A percentile compares a stretch with the other conserved stretches of the same genome.
Evolutionary conservation across 2,329 filamentous ascomycete species (phyloP).

Genomic region (Xylariaceae sp.): DNA sequence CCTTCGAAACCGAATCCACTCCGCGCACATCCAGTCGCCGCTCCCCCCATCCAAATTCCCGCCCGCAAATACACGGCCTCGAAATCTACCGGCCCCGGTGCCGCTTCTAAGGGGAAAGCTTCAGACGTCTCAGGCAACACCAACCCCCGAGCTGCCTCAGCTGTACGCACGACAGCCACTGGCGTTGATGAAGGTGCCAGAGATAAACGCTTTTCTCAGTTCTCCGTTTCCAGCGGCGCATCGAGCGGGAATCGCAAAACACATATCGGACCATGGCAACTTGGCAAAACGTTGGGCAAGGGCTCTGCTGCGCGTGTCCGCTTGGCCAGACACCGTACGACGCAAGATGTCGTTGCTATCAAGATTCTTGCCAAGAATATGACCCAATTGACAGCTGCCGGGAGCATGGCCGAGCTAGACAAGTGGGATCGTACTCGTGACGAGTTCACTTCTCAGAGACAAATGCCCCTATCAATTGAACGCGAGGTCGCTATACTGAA

Average conservation of each 20-base stretch:
- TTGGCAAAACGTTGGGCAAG: slow-evolving; percentile 83
- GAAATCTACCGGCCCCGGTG: slow-evolving; percentile 4
- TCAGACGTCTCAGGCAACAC: background rate
- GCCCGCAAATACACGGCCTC: slow-evolving; percentile 5
- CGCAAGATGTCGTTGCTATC: slow-evolving; percentile 78
- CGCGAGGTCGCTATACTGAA: slow-evolving; percentile 97
- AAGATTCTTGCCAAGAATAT: slow-evolving; percentile 90
- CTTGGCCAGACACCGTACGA: slow-evolving; percentile 72
- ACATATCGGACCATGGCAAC: slow-evolving; percentile 87
- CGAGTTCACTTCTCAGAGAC: slow-evolving; percentile 54
- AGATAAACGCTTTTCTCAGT: slow-evolving; percentile 25
- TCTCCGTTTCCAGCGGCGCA: slow-evolving; percentile 26
- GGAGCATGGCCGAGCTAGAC: slow-evolving; percentile 79
- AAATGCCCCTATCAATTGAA: slow-evolving; percentile 84
- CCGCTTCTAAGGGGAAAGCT: background rate
- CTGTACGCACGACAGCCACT: slow-evolving; percentile 6
- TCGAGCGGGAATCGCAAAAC: slow-evolving; percentile 51
- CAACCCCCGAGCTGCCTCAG: slow-evolving; percentile 1
- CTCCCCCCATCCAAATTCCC: background rate
- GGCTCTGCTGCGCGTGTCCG: slow-evolving; percentile 86
- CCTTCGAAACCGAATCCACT: slow-evolving; percentile 21
- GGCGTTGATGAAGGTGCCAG: slow-evolving; percentile 13
- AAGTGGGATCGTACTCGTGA: slow-evolving; percentile 59
- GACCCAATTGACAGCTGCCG: slow-evolving; percentile 73
- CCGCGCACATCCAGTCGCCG: slow-evolving; percentile 21